These are phyloP conservation scores for Mimosa pudica DNA, from an alignment of 306 rosid genomes.

Conservation along the genomic window DNA sequence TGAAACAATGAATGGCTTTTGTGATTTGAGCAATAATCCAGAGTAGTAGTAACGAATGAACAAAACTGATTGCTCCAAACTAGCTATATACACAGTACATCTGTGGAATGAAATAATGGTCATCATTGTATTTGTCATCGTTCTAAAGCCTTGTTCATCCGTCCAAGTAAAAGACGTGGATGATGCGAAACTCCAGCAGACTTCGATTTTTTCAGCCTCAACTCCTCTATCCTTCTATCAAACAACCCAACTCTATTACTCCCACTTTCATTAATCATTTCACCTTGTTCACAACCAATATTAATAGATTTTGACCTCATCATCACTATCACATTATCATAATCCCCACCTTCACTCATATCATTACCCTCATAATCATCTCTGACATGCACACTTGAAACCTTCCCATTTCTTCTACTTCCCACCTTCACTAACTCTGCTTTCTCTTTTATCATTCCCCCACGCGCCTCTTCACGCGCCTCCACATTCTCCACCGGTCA, in stretches of 20 bases:
- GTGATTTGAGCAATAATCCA: background rate
- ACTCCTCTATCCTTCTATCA: constrained; percentile 23
- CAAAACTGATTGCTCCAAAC: constrained; percentile 20
- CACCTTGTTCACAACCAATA: constrained; percentile 40
- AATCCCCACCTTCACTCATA: constrained; percentile 10
- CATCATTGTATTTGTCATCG: background rate
- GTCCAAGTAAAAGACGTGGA: background rate
- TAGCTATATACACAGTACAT: constrained; percentile 19
- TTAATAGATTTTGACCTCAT: constrained; percentile 48
- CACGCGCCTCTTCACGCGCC: constrained; percentile 33
- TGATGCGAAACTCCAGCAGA: constrained; percentile 29
- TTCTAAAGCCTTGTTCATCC: background rate
- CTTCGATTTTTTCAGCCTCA: constrained; percentile 58
- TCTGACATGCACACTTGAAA: constrained; percentile 42
- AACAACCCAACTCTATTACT: background rate
- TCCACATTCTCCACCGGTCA: constrained; percentile 45
- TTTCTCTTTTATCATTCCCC: constrained; percentile 24
- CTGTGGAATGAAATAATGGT: background rate
- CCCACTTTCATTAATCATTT: background rate
- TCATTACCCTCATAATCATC: constrained; percentile 29
- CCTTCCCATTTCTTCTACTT: constrained; percentile 49
- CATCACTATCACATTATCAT: constrained; percentile 31
- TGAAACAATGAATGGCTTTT: background rate
- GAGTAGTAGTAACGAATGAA: background rate
- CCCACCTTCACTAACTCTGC: constrained; percentile 8